Evolutionary conservation across 306 rosid genomes (phyloP), one percentile per base, ranked within the genome.

Genomic region (Cucurbita ficifolia): DNA sequence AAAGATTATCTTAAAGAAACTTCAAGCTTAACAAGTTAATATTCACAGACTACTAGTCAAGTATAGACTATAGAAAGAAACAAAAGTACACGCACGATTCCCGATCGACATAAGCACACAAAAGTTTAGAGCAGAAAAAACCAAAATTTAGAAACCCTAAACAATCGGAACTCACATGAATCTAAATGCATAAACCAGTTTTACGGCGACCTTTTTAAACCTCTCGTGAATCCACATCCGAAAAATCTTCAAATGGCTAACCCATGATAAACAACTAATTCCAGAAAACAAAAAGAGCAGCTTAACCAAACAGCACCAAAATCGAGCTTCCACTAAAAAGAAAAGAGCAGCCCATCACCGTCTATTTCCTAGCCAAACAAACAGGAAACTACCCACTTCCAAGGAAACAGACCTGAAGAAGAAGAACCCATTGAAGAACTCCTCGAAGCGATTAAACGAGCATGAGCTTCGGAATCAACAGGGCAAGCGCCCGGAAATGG

Each of bases 71-170:
- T 0, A 68, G 49, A 8, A 45, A 9, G 10, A 8, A 70, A 50
- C 58, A 16, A 29, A 29, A 70, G 8, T 29, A 70, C 24, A 70
- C 57, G 14, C 58, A 49, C 39, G 24, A 24, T 22, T 13, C 21
- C 56, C 55, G 73, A 68, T 68, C 73, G 11, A 68, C 21, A 46
- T 22, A 24, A 70, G 5, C 21, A 70, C 22, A 17, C 13, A 14
- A 17, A 13, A 24, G 16, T 4, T 29, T 0, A 50, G 10, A 5
- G 9, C 59, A 49, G 59, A 10, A 49, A 70, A 70, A 70, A 50
- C 35, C 45, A 48, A 12, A 70, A 70, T 50, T 70, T 8, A 50
- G 59, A 70, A 70, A 70, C 74, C 74, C 74, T 70, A 70, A 16
- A 36, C 24, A 50, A 70, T 12, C 29, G 9, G 40, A 70, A 70